Percentiles rank a stretch among this genome's conserved stretches.
Evolutionary conservation across 192 early-diverging fungal species (phyloP).

Genomic region (Spizellomyces sp.): DNA sequence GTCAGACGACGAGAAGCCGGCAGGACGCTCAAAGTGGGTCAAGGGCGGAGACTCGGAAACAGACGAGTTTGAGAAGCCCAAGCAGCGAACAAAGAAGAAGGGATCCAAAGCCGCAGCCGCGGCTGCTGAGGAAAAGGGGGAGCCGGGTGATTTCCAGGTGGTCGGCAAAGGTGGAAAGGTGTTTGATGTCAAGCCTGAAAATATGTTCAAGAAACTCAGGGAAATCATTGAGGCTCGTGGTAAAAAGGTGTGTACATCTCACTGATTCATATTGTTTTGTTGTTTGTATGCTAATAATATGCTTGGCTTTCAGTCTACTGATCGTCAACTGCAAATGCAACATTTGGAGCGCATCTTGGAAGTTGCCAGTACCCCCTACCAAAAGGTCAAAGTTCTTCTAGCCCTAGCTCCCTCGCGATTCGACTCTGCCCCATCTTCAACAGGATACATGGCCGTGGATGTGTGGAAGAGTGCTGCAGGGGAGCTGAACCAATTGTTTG

Average conservation of each 20-base stretch:
- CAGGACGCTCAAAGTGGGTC: slow-evolving; percentile 59
- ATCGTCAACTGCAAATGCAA: slow-evolving; percentile 76
- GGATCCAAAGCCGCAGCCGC: slow-evolving; percentile 6
- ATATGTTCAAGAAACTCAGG: slow-evolving; percentile 81
- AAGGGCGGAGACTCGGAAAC: slow-evolving; percentile 27
- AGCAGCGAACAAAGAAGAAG: slow-evolving; percentile 5
- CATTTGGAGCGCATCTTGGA: slow-evolving; percentile 67
- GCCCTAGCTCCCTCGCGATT: slow-evolving; percentile 87
- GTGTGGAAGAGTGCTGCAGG: slow-evolving; percentile 72
- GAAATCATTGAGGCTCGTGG: slow-evolving; percentile 84
- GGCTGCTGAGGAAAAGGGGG: slow-evolving; percentile 26
- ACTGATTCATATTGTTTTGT: neutral
- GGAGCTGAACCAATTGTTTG: slow-evolving; percentile 78
- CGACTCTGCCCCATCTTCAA: slow-evolving; percentile 68
- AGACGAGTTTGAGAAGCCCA: slow-evolving; percentile 18
- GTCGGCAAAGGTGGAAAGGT: slow-evolving; percentile 56
- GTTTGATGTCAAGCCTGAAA: slow-evolving; percentile 66
- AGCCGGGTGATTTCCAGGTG: slow-evolving; percentile 50
- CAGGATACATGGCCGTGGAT: slow-evolving; percentile 74
- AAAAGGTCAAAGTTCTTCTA: slow-evolving; percentile 82
- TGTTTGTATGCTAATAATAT: neutral
- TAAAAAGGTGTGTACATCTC: slow-evolving; percentile 71
- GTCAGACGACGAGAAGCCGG: slow-evolving; percentile 54
- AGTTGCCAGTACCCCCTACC: slow-evolving; percentile 69
- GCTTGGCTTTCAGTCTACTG: slow-evolving; percentile 66